Base-by-base conservation (phyloP, 257 asterid genomes). In the Nicotiana sylvestris region DNA sequence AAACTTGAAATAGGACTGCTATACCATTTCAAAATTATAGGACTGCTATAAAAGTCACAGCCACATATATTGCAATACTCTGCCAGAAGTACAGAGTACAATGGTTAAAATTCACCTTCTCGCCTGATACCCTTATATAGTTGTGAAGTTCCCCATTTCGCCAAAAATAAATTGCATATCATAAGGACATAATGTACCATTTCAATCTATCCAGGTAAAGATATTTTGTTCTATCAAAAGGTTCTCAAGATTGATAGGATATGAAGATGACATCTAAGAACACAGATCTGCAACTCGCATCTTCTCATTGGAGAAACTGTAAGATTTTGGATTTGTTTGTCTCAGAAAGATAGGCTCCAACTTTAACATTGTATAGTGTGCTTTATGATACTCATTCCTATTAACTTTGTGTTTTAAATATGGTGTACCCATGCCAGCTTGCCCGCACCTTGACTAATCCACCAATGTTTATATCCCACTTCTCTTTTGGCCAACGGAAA, bases 1-100 rank as follows among this genome's bases (percentile, higher is more conserved):
- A 80, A 49, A 70, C 83, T 46, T 66, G 18, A 29, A 51, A 66
- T 35, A 66, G 78, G 74, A 81, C 78, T 49, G 83, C 55, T 53
- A 81, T 65, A 33, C 51, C 51, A 43, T 43, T 43, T 43, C 51
- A 8, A 43, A 43, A 43, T 43, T 43, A 43, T 43, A 43, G 51
- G 51, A 43, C 51, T 43, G 51, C 51, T 43, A 81, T 49, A 33
- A 62, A 30, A 21, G 25, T 64, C 64, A 9, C 35, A 43, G 58
- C 78, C 35, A 11, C 78, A 21, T 70, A 39, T 21, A 70, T 33
- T 57, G 25, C 12, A 70, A 21, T 37, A 21, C 37, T 11, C 58
- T 17, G 7, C 17, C 32, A 39, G 27, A n/a, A 49, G 32, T n/a
- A 39, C 46, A 69, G 21, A n/a, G 57, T 69, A 69, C 56, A 10